phyloP scores from a whole-genome alignment of 331 rosid species.

The Phaseolus coccineus region DNA sequence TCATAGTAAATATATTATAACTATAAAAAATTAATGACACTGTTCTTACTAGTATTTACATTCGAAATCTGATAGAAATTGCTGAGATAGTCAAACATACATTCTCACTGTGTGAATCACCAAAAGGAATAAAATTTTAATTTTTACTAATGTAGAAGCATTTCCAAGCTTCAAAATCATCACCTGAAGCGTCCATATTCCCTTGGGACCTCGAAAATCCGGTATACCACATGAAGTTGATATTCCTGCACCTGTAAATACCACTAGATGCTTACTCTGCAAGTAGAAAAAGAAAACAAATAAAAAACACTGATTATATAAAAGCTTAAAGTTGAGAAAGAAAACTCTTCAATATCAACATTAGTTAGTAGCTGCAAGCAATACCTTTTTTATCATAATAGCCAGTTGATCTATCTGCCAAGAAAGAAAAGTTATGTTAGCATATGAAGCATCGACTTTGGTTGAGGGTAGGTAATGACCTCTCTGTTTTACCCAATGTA shows the following conservation, averaged over 20 bases:
- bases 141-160: not conserved
- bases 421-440: constrained; percentile 42
- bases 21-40: not conserved
- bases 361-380: constrained; percentile 38
- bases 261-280: constrained; percentile 99
- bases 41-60: constrained; percentile 22
- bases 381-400: constrained; percentile 77
- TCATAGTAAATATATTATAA: not conserved
- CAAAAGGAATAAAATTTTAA: constrained; percentile 7
- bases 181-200: constrained; percentile 99
- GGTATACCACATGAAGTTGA: constrained; percentile 99
- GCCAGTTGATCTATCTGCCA: constrained; percentile 84
- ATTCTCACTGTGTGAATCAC: constrained; percentile 27
- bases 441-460: constrained; percentile 23
- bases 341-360: constrained; percentile 28
- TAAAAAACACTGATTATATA: constrained; percentile 39
- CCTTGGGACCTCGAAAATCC: constrained; percentile 97
- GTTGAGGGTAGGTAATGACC: constrained; percentile 4
- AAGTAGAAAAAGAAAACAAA: constrained; percentile 46
- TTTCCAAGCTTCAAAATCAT: constrained; percentile 38
- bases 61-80: not conserved
- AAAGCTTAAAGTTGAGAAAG: constrained; percentile 26
- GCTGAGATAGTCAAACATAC: constrained; percentile 19
- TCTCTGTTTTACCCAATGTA: not conserved
- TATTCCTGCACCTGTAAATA: constrained; percentile 98